Percentiles rank a stretch among this genome's conserved stretches.
phyloP scores from a whole-genome alignment of 2,329 filamentous ascomycete genomes.

The Penicillium sp. region DNA sequence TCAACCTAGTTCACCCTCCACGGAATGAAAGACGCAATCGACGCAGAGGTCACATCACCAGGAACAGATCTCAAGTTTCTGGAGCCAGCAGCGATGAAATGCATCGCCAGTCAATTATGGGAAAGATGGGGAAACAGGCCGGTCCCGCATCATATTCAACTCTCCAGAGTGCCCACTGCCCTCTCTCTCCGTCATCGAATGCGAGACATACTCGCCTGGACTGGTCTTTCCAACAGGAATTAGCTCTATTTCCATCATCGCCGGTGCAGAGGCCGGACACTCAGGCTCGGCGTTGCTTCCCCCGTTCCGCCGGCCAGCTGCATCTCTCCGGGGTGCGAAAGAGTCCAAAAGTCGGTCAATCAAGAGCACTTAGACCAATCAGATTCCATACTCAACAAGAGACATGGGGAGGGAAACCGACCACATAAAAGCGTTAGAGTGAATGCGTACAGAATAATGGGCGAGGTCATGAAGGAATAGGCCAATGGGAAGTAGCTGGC shows the following conservation, averaged over 20 bases:
- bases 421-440: conserved; percentile 34
- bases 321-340: conserved; percentile 22
- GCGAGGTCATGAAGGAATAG: conserved; percentile 44
- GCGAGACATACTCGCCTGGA: neutral
- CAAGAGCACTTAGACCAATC: conserved; percentile 30
- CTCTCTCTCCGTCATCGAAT: neutral
- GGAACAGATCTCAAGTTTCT: conserved; percentile 1
- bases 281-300: conserved; percentile 23
- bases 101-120: neutral
- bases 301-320: conserved; percentile 28
- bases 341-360: conserved; percentile 40
- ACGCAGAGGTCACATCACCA: neutral
- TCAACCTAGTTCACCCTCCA: neutral
- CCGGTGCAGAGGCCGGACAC: conserved; percentile 8
- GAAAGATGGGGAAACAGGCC: neutral
- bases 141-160: neutral
- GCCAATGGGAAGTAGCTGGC: conserved; percentile 35
- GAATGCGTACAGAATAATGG: conserved; percentile 40
- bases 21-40: neutral
- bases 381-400: conserved; percentile 7
- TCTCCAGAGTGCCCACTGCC: neutral
- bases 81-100: neutral
- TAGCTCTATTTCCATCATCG: conserved; percentile 5
- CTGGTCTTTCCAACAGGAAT: neutral
- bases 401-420: conserved; percentile 17